A percentile compares a stretch with the other conserved stretches of the same genome.
These are phyloP conservation scores for Gracilaria domingensis DNA, from an alignment of 23 red algal genomes.

Conservation along the genomic window DNA sequence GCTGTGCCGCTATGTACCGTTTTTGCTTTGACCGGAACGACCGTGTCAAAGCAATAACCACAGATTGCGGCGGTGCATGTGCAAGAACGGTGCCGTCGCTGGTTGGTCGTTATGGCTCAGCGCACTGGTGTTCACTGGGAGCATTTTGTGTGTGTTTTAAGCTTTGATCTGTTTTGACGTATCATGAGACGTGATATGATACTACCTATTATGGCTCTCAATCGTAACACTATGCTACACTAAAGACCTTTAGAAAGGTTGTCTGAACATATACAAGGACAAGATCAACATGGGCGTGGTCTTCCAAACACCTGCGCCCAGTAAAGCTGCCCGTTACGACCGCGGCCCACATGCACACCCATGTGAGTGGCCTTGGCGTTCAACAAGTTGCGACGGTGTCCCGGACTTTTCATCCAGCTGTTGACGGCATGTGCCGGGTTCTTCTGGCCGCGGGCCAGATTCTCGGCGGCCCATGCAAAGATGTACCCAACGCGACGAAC, in stretches of 20 bases:
- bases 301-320: constrained; percentile 61
- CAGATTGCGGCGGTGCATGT: too few relatives aligned
- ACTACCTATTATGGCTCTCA: background rate
- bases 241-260: too few relatives aligned
- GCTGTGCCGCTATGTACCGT: too few relatives aligned
- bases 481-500: constrained; percentile 28
- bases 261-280: background rate
- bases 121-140: background rate
- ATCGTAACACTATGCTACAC: background rate
- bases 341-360: constrained; percentile 50
- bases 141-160: background rate
- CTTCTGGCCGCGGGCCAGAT: constrained; percentile 49
- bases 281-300: background rate
- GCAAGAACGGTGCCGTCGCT: too few relatives aligned
- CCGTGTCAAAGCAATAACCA: too few relatives aligned
- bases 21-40: too few relatives aligned
- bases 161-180: background rate
- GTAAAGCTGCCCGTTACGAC: constrained; percentile 45
- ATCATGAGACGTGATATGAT: background rate
- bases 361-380: constrained; percentile 42
- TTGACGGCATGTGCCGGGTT: constrained; percentile 16
- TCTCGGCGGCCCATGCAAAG: constrained; percentile 39
- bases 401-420: constrained; percentile 40
- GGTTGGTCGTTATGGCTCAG: background rate
- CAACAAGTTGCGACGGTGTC: constrained; percentile 50